Evolutionary conservation across 305 asterid genomes (phyloP).

Genomic region (Fraxinus angustifolia): DNA sequence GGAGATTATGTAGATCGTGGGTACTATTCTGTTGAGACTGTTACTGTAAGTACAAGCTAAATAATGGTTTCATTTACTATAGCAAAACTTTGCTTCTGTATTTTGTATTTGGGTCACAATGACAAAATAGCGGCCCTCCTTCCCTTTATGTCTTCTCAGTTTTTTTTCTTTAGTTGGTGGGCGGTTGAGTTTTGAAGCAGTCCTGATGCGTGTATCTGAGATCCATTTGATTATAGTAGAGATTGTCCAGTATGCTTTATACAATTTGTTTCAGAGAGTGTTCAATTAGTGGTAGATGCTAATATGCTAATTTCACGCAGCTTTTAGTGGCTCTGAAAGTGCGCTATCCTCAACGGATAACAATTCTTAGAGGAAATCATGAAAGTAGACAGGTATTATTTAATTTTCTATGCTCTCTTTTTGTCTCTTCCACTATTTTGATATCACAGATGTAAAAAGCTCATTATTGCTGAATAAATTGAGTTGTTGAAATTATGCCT

Average conservation of each 20-base stretch:
- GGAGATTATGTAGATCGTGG: conserved; percentile 87
- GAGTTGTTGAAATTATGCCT: background rate
- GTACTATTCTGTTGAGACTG: conserved; percentile 75
- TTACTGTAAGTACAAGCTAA: conserved; percentile 47
- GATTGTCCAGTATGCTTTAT: conserved; percentile 14
- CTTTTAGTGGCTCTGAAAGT: conserved; percentile 88
- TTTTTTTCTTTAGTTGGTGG: background rate
- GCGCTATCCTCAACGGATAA: conserved; percentile 86
- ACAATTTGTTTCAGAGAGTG: background rate
- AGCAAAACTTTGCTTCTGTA: background rate
- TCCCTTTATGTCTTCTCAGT: conserved; percentile 1
- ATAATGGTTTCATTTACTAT: conserved; percentile 3
- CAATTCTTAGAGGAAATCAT: conserved; percentile 94
- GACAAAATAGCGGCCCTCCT: background rate
- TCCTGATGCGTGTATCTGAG: background rate
- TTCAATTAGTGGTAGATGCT: conserved; percentile 17
- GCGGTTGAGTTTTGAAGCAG: background rate
- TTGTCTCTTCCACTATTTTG: background rate
- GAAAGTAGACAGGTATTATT: conserved; percentile 84
- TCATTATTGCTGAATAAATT: background rate
- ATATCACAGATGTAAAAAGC: background rate
- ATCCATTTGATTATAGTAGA: conserved; percentile 8
- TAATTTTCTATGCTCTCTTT: background rate
- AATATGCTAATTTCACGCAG: conserved; percentile 43
- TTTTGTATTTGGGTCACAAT: background rate